Evolutionary conservation across 2,329 filamentous ascomycete species (phyloP).

Genomic region (Claviceps sp.): DNA sequence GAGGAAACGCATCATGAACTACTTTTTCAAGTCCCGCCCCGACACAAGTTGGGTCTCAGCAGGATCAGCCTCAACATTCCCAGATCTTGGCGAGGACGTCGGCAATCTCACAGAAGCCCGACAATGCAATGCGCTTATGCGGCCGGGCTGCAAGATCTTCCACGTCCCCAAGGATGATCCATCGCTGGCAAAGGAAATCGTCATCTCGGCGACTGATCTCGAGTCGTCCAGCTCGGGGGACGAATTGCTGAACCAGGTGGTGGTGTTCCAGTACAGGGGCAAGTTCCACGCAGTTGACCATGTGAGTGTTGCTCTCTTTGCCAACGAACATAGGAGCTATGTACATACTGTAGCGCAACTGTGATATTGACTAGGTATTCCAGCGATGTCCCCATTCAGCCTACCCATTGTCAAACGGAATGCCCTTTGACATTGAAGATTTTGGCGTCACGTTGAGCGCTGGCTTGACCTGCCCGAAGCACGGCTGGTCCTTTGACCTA

Average conservation of each 20-base stretch:
- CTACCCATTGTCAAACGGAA: constrained; percentile 50
- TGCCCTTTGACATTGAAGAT: constrained; percentile 58
- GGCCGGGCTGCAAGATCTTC: constrained; percentile 46
- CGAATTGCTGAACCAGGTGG: constrained; percentile 43
- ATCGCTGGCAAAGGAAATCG: constrained; percentile 18
- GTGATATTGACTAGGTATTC: too few species aligned
- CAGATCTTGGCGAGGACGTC: constrained; percentile 32
- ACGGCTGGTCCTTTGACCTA: constrained; percentile 59
- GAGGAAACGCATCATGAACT: constrained; percentile 11
- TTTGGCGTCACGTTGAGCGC: constrained; percentile 51
- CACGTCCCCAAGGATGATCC: constrained; percentile 30
- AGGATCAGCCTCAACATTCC: constrained; percentile 41
- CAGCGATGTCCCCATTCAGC: constrained; percentile 56
- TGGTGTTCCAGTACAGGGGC: constrained; percentile 50
- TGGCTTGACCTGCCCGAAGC: constrained; percentile 53
- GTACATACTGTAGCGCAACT: too few species aligned
- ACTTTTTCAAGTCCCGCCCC: constrained; percentile 8
- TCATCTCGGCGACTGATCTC: constrained; percentile 11
- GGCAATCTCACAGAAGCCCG: constrained; percentile 23
- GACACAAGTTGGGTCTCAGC: constrained; percentile 35
- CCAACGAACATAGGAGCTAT: too few species aligned
- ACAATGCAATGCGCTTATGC: constrained; percentile 24
- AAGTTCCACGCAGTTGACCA: constrained; percentile 57
- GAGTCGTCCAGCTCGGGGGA: background rate
- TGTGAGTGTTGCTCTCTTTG: constrained; percentile 27